phyloP scores from a whole-genome alignment of 2,329 filamentous ascomycete genomes.

The Paecilomyces sp. region DNA sequence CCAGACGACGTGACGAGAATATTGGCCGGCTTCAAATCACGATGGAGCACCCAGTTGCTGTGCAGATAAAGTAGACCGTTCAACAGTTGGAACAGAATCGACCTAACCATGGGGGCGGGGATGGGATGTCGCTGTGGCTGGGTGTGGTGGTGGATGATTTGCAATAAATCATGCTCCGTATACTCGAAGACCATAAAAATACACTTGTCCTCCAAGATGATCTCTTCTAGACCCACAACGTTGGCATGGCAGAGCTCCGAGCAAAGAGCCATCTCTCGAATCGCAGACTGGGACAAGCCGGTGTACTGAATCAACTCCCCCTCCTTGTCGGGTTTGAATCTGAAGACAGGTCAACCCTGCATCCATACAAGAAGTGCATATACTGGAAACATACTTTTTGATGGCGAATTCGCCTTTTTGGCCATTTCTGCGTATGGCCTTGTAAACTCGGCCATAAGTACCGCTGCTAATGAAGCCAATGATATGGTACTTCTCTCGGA shows the following conservation, averaged over 20 bases:
- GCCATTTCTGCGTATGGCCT: constrained; percentile 71
- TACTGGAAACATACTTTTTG: constrained; percentile 64
- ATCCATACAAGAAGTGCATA: background rate
- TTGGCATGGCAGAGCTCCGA: constrained; percentile 85
- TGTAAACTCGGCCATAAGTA: constrained; percentile 97
- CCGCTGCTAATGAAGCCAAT: constrained; percentile 97
- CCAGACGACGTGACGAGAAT: constrained; percentile 94
- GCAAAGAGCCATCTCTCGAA: constrained; percentile 95
- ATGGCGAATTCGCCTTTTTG: constrained; percentile 84
- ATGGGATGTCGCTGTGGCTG: constrained; percentile 83
- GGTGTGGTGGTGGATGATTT: constrained; percentile 97
- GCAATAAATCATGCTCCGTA: constrained; percentile 91
- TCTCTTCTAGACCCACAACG: constrained; percentile 85
- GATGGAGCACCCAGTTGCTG: constrained; percentile 93
- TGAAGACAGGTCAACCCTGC: constrained; percentile 20
- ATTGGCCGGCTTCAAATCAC: constrained; percentile 94
- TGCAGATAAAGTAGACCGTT: constrained; percentile 94
- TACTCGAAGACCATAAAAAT: constrained; percentile 99
- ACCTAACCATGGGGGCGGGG: constrained; percentile 79
- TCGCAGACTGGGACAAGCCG: constrained; percentile 92
- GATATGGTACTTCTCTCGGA: constrained; percentile 90
- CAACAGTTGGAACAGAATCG: constrained; percentile 90
- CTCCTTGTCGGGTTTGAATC: constrained; percentile 96
- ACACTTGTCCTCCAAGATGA: constrained; percentile 96
- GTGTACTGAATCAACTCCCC: constrained; percentile 92